A percentile compares a stretch with the other conserved stretches of the same genome.
phyloP scores from a whole-genome alignment of 2,329 filamentous ascomycete genomes.

The Orbilia blumenaviensis region DNA sequence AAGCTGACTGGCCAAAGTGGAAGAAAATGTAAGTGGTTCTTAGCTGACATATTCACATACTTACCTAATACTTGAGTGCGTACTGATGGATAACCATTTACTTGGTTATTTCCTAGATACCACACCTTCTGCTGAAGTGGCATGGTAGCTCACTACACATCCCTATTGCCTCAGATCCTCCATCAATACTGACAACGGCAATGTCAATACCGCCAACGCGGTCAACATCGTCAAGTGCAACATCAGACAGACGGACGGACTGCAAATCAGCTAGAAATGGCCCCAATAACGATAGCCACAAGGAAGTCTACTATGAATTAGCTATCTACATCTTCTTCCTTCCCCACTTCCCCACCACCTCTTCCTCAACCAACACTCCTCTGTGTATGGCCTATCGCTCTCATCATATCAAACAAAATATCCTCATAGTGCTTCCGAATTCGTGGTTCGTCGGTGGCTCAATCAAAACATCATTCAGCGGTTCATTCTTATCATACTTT shows the following conservation, averaged over 20 bases:
- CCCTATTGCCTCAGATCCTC: not conserved
- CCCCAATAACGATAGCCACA: not conserved
- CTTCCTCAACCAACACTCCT: not conserved
- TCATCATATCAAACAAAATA: constrained; percentile 1
- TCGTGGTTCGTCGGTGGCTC: not conserved
- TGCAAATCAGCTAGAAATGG: not conserved
- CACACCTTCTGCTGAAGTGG: constrained; percentile 41
- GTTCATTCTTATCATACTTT: not conserved
- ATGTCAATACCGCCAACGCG: not conserved
- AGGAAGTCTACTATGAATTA: not conserved
- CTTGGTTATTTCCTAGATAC: constrained; percentile 9
- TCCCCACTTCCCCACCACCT: not conserved
- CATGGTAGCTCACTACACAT: not conserved
- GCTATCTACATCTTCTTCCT: not conserved
- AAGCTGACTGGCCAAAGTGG: constrained; percentile 50
- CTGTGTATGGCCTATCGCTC: constrained; percentile 23
- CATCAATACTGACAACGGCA: not conserved
- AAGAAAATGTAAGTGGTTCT: constrained; percentile 46
- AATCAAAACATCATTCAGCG: not conserved
- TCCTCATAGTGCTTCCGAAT: not conserved
- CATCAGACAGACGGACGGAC: not conserved
- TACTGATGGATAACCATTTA: not conserved
- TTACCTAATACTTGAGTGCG: not conserved
- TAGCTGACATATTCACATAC: too few species aligned
- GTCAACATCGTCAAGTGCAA: not conserved